Evolutionary conservation across 164 flowering plant genomes (phyloP).

Genomic region (Sedum album): DNA sequence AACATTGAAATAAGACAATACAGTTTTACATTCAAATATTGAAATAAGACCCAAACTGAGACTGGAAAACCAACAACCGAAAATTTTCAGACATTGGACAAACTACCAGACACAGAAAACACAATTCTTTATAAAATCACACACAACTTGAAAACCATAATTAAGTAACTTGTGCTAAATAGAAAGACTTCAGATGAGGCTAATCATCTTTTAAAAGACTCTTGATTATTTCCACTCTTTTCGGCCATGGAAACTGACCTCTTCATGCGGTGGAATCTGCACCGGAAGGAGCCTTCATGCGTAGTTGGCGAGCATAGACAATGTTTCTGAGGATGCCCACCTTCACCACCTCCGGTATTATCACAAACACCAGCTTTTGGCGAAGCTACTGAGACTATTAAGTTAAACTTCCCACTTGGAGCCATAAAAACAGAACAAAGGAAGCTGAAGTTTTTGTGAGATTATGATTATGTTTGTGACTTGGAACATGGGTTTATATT

Average conservation of each 20-base stretch:
- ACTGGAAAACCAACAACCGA: conserved; percentile 1
- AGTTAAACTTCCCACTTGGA: not conserved
- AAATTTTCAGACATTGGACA: not conserved
- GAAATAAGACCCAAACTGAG: not conserved
- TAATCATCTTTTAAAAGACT: not conserved
- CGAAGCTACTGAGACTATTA: not conserved
- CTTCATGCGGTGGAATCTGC: conserved; percentile 6
- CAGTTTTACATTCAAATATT: not conserved
- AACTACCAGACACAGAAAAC: conserved; percentile 4
- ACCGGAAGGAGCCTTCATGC: conserved; percentile 1
- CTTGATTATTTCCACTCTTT: not conserved
- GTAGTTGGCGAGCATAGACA: not conserved
- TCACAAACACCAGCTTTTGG: not conserved
- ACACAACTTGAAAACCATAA: not conserved
- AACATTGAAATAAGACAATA: no score
- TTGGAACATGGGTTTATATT: not conserved
- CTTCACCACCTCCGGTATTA: not conserved
- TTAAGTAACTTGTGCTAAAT: not conserved
- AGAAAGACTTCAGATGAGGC: not conserved
- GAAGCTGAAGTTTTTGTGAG: not conserved
- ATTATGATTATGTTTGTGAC: not conserved
- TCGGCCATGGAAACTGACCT: not conserved
- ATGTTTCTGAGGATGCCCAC: not conserved
- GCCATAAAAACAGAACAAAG: not conserved
- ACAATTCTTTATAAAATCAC: not conserved